These are phyloP conservation scores for Plasmodium coatneyi DNA, from an alignment of 169 alveolate species.

Conservation along the genomic window DNA sequence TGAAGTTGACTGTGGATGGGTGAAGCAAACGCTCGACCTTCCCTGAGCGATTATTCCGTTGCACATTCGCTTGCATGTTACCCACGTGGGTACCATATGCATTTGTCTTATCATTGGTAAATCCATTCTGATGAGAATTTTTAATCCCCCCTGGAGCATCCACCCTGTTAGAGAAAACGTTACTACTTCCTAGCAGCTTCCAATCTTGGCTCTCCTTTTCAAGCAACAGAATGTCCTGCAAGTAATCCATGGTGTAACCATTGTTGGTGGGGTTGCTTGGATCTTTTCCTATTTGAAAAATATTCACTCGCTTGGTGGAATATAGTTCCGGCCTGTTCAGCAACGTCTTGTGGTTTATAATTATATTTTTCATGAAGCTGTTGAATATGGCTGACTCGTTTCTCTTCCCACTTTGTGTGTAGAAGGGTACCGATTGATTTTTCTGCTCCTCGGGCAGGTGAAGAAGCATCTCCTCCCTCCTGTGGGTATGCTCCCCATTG, in stretches of 20 bases:
- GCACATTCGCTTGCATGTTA: neutral
- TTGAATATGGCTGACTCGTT: neutral
- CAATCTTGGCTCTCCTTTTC: neutral
- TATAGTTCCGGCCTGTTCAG: neutral
- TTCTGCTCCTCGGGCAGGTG: neutral
- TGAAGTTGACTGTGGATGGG: neutral
- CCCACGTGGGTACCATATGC: neutral
- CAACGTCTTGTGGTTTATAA: conserved; percentile 41
- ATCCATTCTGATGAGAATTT: neutral
- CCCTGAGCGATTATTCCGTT: neutral
- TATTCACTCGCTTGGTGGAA: conserved; percentile 13
- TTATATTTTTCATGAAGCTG: conserved; percentile 44
- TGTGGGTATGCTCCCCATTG: neutral
- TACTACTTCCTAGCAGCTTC: neutral
- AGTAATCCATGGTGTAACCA: conserved; percentile 2
- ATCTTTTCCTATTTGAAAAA: conserved; percentile 7
- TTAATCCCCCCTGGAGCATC: neutral
- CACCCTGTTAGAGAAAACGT: neutral
- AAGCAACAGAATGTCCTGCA: conserved; percentile 25
- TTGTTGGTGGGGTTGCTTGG: neutral
- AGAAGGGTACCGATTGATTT: neutral
- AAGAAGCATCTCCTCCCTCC: neutral
- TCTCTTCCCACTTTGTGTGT: neutral
- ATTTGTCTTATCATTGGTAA: neutral
- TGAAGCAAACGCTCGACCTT: conserved; percentile 8